Conservation (phyloP, 257 asterid genomes). For the Capsicum chinense region DNA sequence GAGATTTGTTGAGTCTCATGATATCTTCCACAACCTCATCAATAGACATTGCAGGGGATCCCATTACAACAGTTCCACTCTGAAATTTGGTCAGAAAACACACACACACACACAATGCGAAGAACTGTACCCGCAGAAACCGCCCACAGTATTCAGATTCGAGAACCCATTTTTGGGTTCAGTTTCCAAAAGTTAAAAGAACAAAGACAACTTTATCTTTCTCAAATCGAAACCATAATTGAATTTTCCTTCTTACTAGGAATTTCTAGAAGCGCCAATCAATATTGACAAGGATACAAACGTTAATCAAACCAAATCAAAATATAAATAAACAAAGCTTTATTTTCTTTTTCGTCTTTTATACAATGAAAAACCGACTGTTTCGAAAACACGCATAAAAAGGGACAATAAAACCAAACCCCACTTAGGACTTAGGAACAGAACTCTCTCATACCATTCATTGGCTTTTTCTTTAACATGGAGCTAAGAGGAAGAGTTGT, state of each 20-base stretch:
- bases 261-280: neutral
- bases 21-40: conserved; percentile 30
- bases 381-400: neutral
- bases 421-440: neutral
- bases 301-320: neutral
- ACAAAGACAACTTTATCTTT: neutral
- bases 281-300: conserved; percentile 17
- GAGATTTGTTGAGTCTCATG: conserved; percentile 27
- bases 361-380: conserved; percentile 2
- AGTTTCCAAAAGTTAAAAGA: neutral
- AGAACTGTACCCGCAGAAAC: neutral
- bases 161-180: neutral
- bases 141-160: neutral
- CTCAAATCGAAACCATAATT: neutral
- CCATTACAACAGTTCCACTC: neutral
- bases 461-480: neutral
- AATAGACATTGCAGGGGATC: conserved; percentile 22
- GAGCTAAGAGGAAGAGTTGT: neutral
- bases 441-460: neutral
- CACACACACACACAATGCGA: neutral
- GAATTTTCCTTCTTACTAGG: neutral
- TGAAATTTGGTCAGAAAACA: no score
- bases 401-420: neutral
- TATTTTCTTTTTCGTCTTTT: neutral
- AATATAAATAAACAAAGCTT: neutral